A percentile compares a stretch with the other conserved stretches of the same genome.
phyloP scores from a whole-genome alignment of 2,329 filamentous ascomycete species.

The Exophiala calicioides region DNA sequence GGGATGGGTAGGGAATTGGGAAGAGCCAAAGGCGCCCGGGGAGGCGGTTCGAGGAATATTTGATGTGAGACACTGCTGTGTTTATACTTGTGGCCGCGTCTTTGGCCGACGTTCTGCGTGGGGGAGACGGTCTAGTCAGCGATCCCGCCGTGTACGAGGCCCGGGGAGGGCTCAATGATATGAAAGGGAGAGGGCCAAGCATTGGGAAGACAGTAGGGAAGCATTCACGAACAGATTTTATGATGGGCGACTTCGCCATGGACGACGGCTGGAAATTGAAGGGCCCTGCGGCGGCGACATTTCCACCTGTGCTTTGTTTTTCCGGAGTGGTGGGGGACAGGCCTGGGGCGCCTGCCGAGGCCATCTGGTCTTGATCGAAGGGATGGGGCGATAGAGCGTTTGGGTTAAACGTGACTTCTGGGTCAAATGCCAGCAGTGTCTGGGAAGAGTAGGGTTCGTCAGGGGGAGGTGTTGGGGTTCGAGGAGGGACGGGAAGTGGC shows the following conservation, averaged over 20 bases:
- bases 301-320: conserved; percentile 12
- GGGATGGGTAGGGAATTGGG: conserved; percentile 91
- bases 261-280: conserved; percentile 93
- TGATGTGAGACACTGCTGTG: conserved; percentile 95
- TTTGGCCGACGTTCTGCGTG: conserved; percentile 77
- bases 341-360: conserved; percentile 6
- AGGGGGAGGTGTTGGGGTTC: conserved; percentile 65
- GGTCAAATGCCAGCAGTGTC: conserved; percentile 27
- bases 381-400: conserved; percentile 49
- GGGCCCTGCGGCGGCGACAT: conserved; percentile 52
- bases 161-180: not conserved
- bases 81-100: conserved; percentile 95
- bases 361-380: conserved; percentile 18
- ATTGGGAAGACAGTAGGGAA: no score
- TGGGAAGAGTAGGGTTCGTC: conserved; percentile 41
- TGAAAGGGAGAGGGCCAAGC: not conserved
- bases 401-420: conserved; percentile 41
- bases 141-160: conserved; percentile 4
- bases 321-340: conserved; percentile 18
- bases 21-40: conserved; percentile 79
- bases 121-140: conserved; percentile 24
- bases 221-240: conserved; percentile 66
- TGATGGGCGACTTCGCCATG: conserved; percentile 70
- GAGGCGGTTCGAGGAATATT: conserved; percentile 91
- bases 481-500: conserved; percentile 61